phyloP scores from a whole-genome alignment of 495 filamentous ascomycete genomes.

The Xanthoparmelia taractica region DNA sequence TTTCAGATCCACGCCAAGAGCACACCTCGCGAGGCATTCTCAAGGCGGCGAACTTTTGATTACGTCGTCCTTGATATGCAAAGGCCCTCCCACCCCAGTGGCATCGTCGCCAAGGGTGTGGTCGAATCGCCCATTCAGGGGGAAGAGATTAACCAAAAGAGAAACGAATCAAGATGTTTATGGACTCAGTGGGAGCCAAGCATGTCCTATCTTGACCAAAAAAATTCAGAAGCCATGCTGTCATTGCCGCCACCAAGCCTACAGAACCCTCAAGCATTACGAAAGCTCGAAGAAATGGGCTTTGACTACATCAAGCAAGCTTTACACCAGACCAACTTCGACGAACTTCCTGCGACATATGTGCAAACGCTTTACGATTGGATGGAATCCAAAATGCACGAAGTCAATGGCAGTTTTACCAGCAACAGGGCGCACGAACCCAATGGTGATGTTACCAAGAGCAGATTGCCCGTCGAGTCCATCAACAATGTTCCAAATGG shows the following conservation, averaged over 20 bases:
- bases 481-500: too few relatives aligned
- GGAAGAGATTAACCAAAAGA: not conserved
- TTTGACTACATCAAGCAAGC: conserved; percentile 1
- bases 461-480: not conserved
- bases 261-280: not conserved
- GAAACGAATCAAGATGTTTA: not conserved
- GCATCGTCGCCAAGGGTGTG: not conserved
- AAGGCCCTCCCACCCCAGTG: not conserved
- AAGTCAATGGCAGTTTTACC: not conserved
- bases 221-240: not conserved
- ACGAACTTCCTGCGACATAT: not conserved
- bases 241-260: not conserved
- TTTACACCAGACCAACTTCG: not conserved
- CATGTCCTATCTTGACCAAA: not conserved
- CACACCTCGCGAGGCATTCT: not conserved
- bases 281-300: not conserved
- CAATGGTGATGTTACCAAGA: not conserved
- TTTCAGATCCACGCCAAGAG: not conserved
- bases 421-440: not conserved
- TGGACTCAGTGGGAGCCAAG: not conserved
- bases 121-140: not conserved
- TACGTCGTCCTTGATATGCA: not conserved
- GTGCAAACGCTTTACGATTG: not conserved
- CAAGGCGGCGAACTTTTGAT: not conserved
- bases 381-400: not conserved